Base-by-base conservation (phyloP, 352 stramenopile genomes). In the Phytophthora pseudosyringae region DNA sequence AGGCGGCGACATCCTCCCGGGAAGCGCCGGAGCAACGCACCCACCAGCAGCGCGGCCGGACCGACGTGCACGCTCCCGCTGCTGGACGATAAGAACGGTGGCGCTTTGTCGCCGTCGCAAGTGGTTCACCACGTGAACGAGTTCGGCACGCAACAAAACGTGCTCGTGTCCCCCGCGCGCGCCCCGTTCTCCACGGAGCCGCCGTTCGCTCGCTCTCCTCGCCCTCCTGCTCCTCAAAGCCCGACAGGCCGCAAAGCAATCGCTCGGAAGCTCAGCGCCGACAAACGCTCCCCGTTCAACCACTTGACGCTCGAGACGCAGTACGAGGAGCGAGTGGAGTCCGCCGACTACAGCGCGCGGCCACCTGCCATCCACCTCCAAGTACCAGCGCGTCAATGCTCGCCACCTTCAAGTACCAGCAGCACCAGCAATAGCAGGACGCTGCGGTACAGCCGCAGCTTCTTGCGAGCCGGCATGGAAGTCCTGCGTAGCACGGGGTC, bases 81-180 rank as follows among this genome's bases (percentile, higher is more conserved):
- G 2, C 55, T 76, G 16, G 62, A 67, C 31, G 57, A 73, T 40
- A 61, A 46, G 25, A 46, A n/a, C 39, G 50, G 11, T 31, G 28
- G 12, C 12, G 10, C 21, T 3, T 29, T 25, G 12, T 64, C 50
- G 31, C 31, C 41, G 2, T 41, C 64, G 7, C 75, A 88, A 29
- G 76, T 92, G 12, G 64, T 90, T 18, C 76, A 74, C 28, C 81
- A 90, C 28, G 73, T 85, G 55, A 92, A 92, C 61, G 81, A 90
- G 55, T 90, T 90, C 40, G 83, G 83, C 6, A 77, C 39, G 8
- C 71, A 62, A 1, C 81, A 92, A 38, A 71, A 83, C 47, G 71
- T 92, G 11, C 72, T 90, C 5, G 48, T 90, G 16, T 90, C 83
- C 1, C 73, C 83, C 1, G 65, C 76, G 6, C 83, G 80, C 13